These are phyloP conservation scores for Alliaria petiolata DNA, from an alignment of 345 rosid species.

Conservation along the genomic window DNA sequence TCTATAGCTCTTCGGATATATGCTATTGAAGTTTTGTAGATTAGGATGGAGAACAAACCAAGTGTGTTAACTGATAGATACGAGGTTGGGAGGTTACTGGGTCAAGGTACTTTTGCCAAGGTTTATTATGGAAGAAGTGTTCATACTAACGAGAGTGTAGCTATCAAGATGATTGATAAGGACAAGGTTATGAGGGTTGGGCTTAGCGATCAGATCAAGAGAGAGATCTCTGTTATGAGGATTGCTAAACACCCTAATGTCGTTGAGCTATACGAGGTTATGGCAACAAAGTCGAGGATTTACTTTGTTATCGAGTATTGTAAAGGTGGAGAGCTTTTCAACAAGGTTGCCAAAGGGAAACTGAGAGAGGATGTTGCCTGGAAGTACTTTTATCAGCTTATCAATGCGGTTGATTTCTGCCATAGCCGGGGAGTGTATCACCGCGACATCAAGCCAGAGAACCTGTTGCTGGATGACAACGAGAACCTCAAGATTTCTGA, in stretches of 20 bases:
- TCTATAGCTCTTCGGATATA: background rate
- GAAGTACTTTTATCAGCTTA: constrained; percentile 64
- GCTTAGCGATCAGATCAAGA: constrained; percentile 58
- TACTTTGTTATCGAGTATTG: constrained; percentile 67
- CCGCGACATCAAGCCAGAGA: constrained; percentile 79
- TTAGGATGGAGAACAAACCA: constrained; percentile 71
- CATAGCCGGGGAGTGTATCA: constrained; percentile 78
- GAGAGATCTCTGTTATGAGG: constrained; percentile 79
- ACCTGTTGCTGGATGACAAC: constrained; percentile 64
- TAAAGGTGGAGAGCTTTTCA: constrained; percentile 79
- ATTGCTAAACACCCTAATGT: constrained; percentile 64
- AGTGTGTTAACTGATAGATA: constrained; percentile 60
- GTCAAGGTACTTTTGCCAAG: constrained; percentile 84
- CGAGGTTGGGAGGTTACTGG: constrained; percentile 63
- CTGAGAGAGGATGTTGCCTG: constrained; percentile 60
- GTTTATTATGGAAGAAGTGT: constrained; percentile 67
- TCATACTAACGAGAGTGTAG: constrained; percentile 50
- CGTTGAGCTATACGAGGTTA: constrained; percentile 59
- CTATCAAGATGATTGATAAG: constrained; percentile 70
- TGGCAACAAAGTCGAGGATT: constrained; percentile 76
- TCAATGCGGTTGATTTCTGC: constrained; percentile 60
- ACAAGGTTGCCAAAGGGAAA: constrained; percentile 58
- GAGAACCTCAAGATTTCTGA: constrained; percentile 70
- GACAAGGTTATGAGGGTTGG: constrained; percentile 63
- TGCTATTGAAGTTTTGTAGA: constrained; percentile 1